These are phyloP conservation scores for Fusarium clavum DNA, from an alignment of 2,329 filamentous ascomycete genomes.

Conservation along the genomic window DNA sequence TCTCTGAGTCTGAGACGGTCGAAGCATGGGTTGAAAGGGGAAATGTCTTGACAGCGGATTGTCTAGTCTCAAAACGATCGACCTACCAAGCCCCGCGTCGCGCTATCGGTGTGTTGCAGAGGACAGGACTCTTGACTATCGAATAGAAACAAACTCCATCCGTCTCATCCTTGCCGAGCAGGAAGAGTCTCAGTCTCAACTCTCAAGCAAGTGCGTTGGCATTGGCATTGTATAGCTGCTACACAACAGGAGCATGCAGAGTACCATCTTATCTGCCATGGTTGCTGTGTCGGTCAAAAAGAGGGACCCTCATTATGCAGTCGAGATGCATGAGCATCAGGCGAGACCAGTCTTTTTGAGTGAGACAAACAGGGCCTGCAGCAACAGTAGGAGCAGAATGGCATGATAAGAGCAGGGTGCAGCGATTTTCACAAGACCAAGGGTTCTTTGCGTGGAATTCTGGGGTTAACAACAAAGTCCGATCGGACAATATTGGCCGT, in stretches of 20 bases:
- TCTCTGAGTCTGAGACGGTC: slow-evolving; percentile 20
- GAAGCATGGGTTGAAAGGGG: slow-evolving; percentile 25
- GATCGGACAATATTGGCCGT: slow-evolving; percentile 18
- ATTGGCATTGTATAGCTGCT: slow-evolving; percentile 7
- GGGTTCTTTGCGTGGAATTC: slow-evolving; percentile 30
- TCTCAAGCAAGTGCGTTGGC: not conserved
- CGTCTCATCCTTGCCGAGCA: slow-evolving; percentile 7
- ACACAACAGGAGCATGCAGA: not conserved
- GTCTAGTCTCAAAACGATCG: slow-evolving; percentile 33
- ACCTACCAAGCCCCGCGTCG: slow-evolving; percentile 26
- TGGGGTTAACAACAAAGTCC: slow-evolving; percentile 10
- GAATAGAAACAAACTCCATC: slow-evolving; percentile 18
- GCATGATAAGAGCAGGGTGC: slow-evolving; percentile 24
- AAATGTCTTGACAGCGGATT: slow-evolving; percentile 30
- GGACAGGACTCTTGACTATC: slow-evolving; percentile 8
- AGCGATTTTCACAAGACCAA: slow-evolving; percentile 9
- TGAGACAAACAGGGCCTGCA: slow-evolving; percentile 32
- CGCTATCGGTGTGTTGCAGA: slow-evolving; percentile 31
- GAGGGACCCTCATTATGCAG: slow-evolving; percentile 8
- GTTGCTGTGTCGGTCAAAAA: slow-evolving; percentile 4
- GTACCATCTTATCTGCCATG: not conserved
- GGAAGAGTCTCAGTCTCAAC: not conserved
- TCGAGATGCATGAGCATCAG: slow-evolving; percentile 1
- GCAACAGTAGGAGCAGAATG: slow-evolving; percentile 22
- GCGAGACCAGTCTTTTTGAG: slow-evolving; percentile 15